These are phyloP conservation scores for Thalassia testudinum DNA, from an alignment of 116 monocot species.

Conservation along the genomic window DNA sequence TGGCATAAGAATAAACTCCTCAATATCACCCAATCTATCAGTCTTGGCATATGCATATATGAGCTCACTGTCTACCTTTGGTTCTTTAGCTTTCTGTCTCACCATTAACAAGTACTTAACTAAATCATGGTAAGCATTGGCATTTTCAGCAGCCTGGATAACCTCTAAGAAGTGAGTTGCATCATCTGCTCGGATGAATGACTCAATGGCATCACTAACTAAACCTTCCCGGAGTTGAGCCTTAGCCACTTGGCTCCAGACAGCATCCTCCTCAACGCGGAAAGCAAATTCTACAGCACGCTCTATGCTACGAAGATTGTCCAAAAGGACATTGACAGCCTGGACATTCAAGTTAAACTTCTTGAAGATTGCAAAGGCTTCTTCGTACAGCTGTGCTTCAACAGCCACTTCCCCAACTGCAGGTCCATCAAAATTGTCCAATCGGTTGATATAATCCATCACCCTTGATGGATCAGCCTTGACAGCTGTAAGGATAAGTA, in stretches of 20 bases:
- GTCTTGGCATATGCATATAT: constrained; percentile 98
- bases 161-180: constrained; percentile 87
- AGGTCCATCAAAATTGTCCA: constrained; percentile 99
- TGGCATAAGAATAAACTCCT: constrained; percentile 99
- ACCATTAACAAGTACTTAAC: constrained; percentile 96
- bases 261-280: constrained; percentile 98
- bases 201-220: constrained; percentile 97
- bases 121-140: constrained; percentile 87
- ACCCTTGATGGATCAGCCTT: constrained; percentile 97
- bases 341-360: constrained; percentile 97
- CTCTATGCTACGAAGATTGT: constrained; percentile 86
- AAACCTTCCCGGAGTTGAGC: constrained; percentile 88
- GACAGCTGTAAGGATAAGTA: constrained; percentile 89
- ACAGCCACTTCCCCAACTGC: constrained; percentile 98
- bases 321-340: constrained; percentile 89
- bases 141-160: constrained; percentile 76
- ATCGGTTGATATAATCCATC: constrained; percentile 93
- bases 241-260: constrained; percentile 98
- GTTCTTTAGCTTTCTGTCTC: constrained; percentile 86
- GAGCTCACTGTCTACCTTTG: constrained; percentile 94
- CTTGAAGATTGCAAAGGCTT: constrained; percentile 96
- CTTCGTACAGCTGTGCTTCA: constrained; percentile 95
- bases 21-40: constrained; percentile 86
- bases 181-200: constrained; percentile 98
- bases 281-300: constrained; percentile 96